phyloP scores from a whole-genome alignment of 2,329 filamentous ascomycete species.

The Daldinia sp. region DNA sequence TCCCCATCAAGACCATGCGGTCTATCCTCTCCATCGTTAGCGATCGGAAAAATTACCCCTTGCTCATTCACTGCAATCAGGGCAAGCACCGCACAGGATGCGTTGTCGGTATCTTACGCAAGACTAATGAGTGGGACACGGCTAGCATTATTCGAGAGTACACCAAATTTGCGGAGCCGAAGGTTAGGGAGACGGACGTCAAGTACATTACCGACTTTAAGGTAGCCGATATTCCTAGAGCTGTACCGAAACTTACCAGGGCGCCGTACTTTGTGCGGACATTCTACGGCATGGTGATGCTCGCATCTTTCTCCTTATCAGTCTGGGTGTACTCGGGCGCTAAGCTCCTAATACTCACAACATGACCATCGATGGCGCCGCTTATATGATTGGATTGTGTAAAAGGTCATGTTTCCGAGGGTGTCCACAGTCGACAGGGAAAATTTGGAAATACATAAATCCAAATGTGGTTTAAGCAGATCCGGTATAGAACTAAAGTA shows the following conservation, averaged over 20 bases:
- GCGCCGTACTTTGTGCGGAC: constrained; percentile 20
- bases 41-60: constrained; percentile 78
- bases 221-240: constrained; percentile 51
- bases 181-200: constrained; percentile 70
- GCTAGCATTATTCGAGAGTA: constrained; percentile 79
- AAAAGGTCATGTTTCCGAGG: no score
- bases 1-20: constrained; percentile 75
- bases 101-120: constrained; percentile 83
- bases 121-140: constrained; percentile 75
- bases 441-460: background rate
- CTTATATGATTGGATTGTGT: background rate
- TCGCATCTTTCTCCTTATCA: constrained; percentile 36
- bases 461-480: background rate
- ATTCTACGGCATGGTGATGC: constrained; percentile 37
- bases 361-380: background rate
- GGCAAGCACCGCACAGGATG: constrained; percentile 94
- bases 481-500: background rate
- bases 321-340: constrained; percentile 37
- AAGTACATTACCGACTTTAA: constrained; percentile 68
- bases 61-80: constrained; percentile 93
- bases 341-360: constrained; percentile 28
- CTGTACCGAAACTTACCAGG: background rate
- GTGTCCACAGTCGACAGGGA: background rate
- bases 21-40: constrained; percentile 78
- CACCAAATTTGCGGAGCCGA: constrained; percentile 70